phyloP scores from a whole-genome alignment of 1,284 basidiomycete genomes.

The Austroboletus niveus region DNA sequence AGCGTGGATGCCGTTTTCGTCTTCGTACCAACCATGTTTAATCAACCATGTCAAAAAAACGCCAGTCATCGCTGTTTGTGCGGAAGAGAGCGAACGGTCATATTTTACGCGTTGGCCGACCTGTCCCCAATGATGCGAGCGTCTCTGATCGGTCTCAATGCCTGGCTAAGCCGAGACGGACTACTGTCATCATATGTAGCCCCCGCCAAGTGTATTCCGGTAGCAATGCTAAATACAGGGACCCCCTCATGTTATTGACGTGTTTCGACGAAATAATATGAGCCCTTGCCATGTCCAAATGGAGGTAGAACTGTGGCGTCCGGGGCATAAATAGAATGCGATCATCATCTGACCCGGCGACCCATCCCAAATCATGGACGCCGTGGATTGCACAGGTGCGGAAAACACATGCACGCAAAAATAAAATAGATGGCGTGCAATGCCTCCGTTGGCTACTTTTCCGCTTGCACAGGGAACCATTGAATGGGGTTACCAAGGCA shows the following conservation, averaged over 20 bases:
- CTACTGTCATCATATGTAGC: too few species aligned
- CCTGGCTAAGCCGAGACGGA: constrained; percentile 8
- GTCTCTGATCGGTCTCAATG: constrained; percentile 28
- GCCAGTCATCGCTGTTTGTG: constrained; percentile 22
- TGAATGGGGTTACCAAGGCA: constrained; percentile 17
- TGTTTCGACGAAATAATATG: constrained; percentile 22
- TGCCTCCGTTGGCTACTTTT: constrained; percentile 12
- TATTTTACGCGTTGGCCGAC: constrained; percentile 26
- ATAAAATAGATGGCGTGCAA: constrained; percentile 16
- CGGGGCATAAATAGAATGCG: neutral
- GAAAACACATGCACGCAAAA: neutral
- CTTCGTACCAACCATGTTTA: constrained; percentile 17
- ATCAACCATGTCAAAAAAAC: constrained; percentile 7
- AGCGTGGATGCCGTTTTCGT: constrained; percentile 7
- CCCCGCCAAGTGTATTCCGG: neutral
- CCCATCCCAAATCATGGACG: too few species aligned
- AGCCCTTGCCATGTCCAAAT: neutral
- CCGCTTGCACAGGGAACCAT: constrained; percentile 8
- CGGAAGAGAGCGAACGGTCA: constrained; percentile 17
- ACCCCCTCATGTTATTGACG: constrained; percentile 28
- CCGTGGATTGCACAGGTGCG: neutral
- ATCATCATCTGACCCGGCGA: constrained; percentile 18
- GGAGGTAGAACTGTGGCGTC: neutral
- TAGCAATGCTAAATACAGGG: constrained; percentile 14
- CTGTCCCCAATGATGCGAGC: constrained; percentile 23